Percentiles rank a stretch among this genome's conserved stretches.
phyloP scores from a whole-genome alignment of 225 moss, liverwort and hornwort species.

The Rhytidiadelphus loreus region DNA sequence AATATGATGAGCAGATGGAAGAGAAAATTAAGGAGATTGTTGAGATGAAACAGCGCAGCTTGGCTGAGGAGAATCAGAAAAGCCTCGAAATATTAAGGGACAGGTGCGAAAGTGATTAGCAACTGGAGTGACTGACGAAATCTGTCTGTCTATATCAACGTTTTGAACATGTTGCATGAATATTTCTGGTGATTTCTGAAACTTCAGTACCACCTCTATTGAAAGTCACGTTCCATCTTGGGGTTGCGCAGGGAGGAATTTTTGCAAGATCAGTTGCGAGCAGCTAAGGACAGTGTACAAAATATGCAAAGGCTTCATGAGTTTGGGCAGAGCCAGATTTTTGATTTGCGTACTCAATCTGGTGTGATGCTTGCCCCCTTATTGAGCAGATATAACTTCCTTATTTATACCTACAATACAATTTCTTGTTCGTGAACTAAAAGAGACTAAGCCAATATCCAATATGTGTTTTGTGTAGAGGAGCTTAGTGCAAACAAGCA shows the following conservation, averaged over 20 bases:
- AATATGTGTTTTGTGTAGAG: conserved; percentile 37
- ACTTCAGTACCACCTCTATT: background rate
- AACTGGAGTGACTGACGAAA: background rate
- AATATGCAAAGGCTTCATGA: conserved; percentile 96
- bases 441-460: background rate
- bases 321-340: conserved; percentile 83
- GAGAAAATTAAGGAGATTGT: conserved; percentile 95
- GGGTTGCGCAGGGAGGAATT: conserved; percentile 54
- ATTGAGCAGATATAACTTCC: background rate
- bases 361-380: conserved; percentile 18
- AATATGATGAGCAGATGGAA: conserved; percentile 61
- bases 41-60: conserved; percentile 90
- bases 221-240: background rate
- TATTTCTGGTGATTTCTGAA: background rate
- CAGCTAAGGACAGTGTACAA: conserved; percentile 84
- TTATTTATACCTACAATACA: background rate
- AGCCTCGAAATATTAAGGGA: conserved; percentile 79
- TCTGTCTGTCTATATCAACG: background rate
- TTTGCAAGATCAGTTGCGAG: conserved; percentile 79
- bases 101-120: conserved; percentile 31
- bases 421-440: background rate
- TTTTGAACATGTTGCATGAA: background rate
- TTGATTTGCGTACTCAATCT: conserved; percentile 85
- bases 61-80: conserved; percentile 90
- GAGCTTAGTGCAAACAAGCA: conserved; percentile 91